phyloP scores from a whole-genome alignment of 768 basidiomycete genomes.

The Clavulina sp. region DNA sequence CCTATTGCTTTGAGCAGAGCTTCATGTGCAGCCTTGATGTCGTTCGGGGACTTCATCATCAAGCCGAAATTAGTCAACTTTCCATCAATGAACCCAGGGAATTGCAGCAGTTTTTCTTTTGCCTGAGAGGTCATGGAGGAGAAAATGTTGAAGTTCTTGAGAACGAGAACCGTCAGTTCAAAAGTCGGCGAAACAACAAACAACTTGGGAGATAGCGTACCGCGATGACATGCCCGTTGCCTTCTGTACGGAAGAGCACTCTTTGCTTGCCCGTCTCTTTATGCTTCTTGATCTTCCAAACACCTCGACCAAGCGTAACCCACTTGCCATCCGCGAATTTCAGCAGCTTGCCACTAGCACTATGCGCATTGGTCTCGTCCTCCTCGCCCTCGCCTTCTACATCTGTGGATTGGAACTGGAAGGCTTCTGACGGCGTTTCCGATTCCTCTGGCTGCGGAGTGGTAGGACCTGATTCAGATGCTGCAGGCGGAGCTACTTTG shows the following conservation, averaged over 20 bases:
- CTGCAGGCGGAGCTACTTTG: background rate
- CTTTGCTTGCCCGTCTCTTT: conserved; percentile 8
- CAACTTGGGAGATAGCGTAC: conserved; percentile 2
- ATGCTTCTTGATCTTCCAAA: conserved; percentile 9
- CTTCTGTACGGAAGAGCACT: conserved; percentile 5
- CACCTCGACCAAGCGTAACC: conserved; percentile 3
- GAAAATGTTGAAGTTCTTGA: background rate
- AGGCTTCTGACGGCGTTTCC: too few species aligned
- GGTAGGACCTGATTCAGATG: too few species aligned
- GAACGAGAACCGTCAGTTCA: too few species aligned
- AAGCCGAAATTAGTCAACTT: background rate
- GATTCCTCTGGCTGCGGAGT: too few species aligned
- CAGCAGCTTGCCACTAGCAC: conserved; percentile 3
- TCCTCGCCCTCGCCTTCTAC: conserved; percentile 8
- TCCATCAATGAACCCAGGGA: background rate
- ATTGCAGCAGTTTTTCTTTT: background rate
- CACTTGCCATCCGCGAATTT: conserved; percentile 5
- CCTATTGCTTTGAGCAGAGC: background rate
- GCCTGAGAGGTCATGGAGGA: background rate
- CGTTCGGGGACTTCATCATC: background rate
- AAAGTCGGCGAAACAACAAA: too few species aligned
- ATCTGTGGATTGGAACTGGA: too few species aligned
- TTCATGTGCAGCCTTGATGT: background rate
- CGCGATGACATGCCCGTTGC: conserved; percentile 3
- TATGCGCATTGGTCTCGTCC: conserved; percentile 3